phyloP scores from a whole-genome alignment of 2,329 filamentous ascomycete species.

The Triangularia setosa region DNA sequence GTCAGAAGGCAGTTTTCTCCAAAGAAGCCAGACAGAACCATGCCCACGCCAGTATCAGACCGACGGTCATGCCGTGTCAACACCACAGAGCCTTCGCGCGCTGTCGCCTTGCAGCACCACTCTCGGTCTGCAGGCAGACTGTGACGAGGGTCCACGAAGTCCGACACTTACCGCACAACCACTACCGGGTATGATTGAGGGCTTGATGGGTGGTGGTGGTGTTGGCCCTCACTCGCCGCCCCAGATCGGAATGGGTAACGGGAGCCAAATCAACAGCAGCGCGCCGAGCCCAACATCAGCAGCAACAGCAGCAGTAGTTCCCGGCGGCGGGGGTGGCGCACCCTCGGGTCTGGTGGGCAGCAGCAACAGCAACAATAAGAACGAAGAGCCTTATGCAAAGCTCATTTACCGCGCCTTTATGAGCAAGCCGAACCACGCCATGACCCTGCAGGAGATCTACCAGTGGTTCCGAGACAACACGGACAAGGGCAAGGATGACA shows the following conservation, averaged over 20 bases:
- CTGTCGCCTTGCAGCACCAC: conserved; percentile 24
- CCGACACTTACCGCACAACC: neutral
- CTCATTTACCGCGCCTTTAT: conserved; percentile 75
- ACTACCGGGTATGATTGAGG: neutral
- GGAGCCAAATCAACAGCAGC: neutral
- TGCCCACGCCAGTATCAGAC: conserved; percentile 12
- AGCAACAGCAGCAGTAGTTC: neutral
- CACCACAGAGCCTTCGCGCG: conserved; percentile 10
- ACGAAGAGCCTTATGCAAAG: conserved; percentile 70
- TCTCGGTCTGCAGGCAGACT: conserved; percentile 12
- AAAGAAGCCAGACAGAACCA: conserved; percentile 13
- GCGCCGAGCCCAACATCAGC: conserved; percentile 11
- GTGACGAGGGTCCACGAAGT: neutral
- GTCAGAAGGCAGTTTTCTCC: conserved; percentile 3
- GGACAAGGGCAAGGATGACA: conserved; percentile 61
- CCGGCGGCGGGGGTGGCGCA: conserved; percentile 15
- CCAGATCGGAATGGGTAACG: neutral
- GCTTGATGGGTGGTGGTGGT: neutral
- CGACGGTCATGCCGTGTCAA: conserved; percentile 1
- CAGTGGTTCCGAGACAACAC: conserved; percentile 84
- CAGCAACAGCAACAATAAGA: conserved; percentile 24
- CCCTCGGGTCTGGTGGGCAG: conserved; percentile 24
- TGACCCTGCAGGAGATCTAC: conserved; percentile 85
- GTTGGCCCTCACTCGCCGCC: neutral
- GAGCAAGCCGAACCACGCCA: conserved; percentile 58